These are phyloP conservation scores for Chimonanthus praecox DNA, from an alignment of 164 flowering plant genomes.

Conservation along the genomic window DNA sequence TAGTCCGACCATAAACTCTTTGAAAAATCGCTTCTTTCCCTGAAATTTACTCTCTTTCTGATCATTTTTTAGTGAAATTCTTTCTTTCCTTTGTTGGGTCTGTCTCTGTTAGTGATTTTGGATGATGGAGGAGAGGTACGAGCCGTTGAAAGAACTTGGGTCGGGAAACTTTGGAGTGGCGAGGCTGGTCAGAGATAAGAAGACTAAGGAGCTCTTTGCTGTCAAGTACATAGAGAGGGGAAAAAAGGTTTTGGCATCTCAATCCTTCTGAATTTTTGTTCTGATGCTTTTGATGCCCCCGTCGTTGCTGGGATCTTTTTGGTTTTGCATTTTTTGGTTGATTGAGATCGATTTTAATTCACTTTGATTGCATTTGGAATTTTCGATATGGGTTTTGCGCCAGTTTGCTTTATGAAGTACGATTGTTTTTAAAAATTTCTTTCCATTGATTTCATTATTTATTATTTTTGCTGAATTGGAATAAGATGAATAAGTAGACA, in stretches of 20 bases:
- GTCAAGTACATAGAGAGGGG: conserved; percentile 55
- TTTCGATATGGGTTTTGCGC: not conserved
- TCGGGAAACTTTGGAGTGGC: conserved; percentile 55
- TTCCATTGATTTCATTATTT: too few relatives aligned
- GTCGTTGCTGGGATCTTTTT: not conserved
- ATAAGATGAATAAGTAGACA: not conserved
- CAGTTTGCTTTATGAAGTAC: not conserved
- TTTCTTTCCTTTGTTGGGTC: not conserved
- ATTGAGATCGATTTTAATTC: not conserved
- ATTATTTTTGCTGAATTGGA: not conserved
- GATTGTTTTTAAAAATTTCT: not conserved
- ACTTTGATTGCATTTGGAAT: not conserved
- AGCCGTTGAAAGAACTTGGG: conserved; percentile 45
- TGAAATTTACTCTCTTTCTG: too few relatives aligned
- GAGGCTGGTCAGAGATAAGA: conserved; percentile 48
- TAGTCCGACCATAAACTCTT: not conserved
- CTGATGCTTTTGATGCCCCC: not conserved
- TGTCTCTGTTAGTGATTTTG: not conserved
- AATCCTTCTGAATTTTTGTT: not conserved
- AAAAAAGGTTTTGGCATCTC: conserved; percentile 24
- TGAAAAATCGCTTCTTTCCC: not conserved
- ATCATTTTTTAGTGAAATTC: too few relatives aligned
- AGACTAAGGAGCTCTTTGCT: conserved; percentile 52
- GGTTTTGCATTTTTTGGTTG: not conserved
- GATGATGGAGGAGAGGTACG: conserved; percentile 45